Percentiles rank a stretch among this genome's conserved stretches.
Conservation (phyloP, 371 early-diverging fungal genomes). For the Syncephalastrum sp. region DNA sequence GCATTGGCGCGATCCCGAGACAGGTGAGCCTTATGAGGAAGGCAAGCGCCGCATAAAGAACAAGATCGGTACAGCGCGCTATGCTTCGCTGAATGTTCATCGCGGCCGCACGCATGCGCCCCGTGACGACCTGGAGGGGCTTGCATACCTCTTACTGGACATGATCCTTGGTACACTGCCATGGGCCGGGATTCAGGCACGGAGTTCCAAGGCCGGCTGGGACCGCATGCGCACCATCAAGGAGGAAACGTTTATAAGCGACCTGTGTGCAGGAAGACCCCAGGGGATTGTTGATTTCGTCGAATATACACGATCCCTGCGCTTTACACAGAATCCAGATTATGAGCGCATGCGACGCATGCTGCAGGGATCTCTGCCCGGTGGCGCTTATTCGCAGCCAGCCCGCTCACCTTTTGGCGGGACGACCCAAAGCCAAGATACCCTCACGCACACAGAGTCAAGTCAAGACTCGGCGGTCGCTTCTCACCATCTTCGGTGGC, state of each 20-base stretch:
- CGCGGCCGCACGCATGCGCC: slow-evolving; percentile 55
- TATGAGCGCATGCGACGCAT: slow-evolving; percentile 67
- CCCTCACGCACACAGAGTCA: neutral
- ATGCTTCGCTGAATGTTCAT: slow-evolving; percentile 64
- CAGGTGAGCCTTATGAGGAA: slow-evolving; percentile 48
- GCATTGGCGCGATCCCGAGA: slow-evolving; percentile 49
- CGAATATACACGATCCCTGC: slow-evolving; percentile 77
- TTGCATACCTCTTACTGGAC: slow-evolving; percentile 61
- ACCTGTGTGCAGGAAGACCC: slow-evolving; percentile 57
- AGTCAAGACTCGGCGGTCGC: neutral
- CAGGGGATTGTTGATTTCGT: slow-evolving; percentile 56
- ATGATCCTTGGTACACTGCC: slow-evolving; percentile 56
- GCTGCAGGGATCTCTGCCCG: slow-evolving; percentile 39
- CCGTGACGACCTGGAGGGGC: slow-evolving; percentile 63
- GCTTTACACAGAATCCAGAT: slow-evolving; percentile 92
- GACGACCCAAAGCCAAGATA: slow-evolving; percentile 13
- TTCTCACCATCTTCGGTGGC: slow-evolving; percentile 1
- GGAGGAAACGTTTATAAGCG: slow-evolving; percentile 46
- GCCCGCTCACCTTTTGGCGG: slow-evolving; percentile 26
- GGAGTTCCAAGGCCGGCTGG: slow-evolving; percentile 59
- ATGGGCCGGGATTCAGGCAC: slow-evolving; percentile 63
- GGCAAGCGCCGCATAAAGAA: slow-evolving; percentile 40
- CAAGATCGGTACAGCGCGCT: slow-evolving; percentile 67
- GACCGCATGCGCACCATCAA: slow-evolving; percentile 58
- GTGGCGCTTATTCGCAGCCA: slow-evolving; percentile 12